Conservation (phyloP, 2,329 filamentous ascomycete species). For the Tolypocladium ovalisporum region DNA sequence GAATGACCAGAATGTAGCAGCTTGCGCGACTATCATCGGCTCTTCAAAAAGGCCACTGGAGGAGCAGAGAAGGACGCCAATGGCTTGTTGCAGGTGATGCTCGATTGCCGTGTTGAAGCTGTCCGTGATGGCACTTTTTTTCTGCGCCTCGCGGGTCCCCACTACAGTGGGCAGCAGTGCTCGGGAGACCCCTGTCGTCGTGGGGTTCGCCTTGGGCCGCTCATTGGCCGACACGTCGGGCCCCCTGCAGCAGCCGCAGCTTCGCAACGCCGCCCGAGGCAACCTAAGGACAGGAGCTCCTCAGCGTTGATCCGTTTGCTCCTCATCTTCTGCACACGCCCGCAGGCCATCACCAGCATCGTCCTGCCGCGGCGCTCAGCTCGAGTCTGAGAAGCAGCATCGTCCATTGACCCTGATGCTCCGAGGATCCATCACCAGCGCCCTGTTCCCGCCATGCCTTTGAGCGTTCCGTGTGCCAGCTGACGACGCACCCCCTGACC, state of each 20-base stretch:
- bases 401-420: not conserved
- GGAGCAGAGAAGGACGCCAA: not conserved
- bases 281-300: not conserved
- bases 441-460: slow-evolving; percentile 8
- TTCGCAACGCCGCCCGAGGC: not conserved
- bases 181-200: slow-evolving; percentile 8
- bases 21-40: not conserved
- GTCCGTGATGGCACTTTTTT: slow-evolving; percentile 10
- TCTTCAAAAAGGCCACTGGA: too few relatives aligned
- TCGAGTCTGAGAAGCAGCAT: not conserved
- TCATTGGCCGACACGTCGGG: slow-evolving; percentile 13
- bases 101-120: not conserved
- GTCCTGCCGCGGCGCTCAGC: not conserved
- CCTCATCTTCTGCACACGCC: not conserved
- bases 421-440: not conserved
- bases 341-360: not conserved
- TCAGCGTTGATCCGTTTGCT: not conserved
- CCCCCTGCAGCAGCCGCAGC: not conserved
- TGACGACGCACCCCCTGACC: slow-evolving; percentile 12
- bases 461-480: slow-evolving; percentile 7
- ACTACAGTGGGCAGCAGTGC: not conserved
- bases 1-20: not conserved
- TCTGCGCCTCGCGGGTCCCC: slow-evolving; percentile 3
- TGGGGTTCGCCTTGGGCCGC: slow-evolving; percentile 7
- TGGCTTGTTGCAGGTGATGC: not conserved